phyloP scores from a whole-genome alignment of 179 eudicot genomes.

The Nepenthes alata region DNA sequence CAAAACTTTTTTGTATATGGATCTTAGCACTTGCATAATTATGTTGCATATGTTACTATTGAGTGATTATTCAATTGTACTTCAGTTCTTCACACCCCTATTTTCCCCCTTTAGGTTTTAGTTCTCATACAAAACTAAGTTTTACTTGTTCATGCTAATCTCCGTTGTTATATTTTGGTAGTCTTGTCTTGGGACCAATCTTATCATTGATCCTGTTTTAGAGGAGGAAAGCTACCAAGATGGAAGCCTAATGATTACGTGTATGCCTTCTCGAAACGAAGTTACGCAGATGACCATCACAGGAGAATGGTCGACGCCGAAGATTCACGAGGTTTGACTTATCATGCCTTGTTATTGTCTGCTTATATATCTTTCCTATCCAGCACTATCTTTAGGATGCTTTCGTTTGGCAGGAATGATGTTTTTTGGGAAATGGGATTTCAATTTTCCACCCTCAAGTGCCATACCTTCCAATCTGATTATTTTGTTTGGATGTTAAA shows the following conservation, averaged over 20 bases:
- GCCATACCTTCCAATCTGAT: too few relatives aligned
- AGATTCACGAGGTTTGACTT: conserved; percentile 62
- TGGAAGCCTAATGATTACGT: conserved; percentile 68
- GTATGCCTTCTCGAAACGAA: conserved; percentile 83
- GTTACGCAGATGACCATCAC: conserved; percentile 74
- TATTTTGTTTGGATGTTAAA: too few relatives aligned
- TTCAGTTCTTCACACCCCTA: neutral
- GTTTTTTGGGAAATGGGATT: neutral
- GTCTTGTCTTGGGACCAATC: conserved; percentile 71
- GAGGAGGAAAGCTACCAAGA: conserved; percentile 91
- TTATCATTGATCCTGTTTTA: conserved; percentile 73
- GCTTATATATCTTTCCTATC: neutral
- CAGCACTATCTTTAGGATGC: neutral
- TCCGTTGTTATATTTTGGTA: conserved; percentile 4
- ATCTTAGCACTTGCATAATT: too few relatives aligned
- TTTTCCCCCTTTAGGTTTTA: too few relatives aligned
- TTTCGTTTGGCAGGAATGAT: neutral
- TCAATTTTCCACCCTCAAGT: too few relatives aligned
- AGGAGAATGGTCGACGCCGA: conserved; percentile 83
- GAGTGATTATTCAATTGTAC: neutral
- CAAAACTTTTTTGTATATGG: too few relatives aligned
- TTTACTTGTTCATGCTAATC: neutral
- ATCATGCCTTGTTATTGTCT: neutral
- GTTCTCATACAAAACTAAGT: too few relatives aligned
- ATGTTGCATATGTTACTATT: too few relatives aligned